A percentile compares a stretch with the other conserved stretches of the same genome.
These are phyloP conservation scores for Xylaria sp. DNA, from an alignment of 2,329 filamentous ascomycete species.

Conservation along the genomic window DNA sequence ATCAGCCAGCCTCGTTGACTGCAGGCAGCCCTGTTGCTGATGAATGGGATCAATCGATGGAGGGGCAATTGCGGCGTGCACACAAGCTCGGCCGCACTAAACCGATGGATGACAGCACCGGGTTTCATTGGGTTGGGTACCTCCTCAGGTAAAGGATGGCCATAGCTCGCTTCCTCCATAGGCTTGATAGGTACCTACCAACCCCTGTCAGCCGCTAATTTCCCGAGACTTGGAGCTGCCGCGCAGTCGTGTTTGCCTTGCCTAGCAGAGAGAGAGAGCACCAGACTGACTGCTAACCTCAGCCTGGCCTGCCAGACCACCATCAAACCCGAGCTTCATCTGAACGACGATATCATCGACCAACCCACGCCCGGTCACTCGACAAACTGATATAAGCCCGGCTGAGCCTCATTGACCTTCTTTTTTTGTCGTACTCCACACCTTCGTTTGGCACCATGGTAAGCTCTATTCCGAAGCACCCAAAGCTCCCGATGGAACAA, in stretches of 20 bases:
- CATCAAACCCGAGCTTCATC: constrained; percentile 16
- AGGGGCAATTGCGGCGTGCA: too few species aligned
- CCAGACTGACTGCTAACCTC: background rate
- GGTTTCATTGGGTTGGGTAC: background rate
- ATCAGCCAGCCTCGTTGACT: constrained; percentile 13
- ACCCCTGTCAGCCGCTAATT: constrained; percentile 11
- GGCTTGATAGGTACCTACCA: background rate
- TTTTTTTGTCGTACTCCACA: constrained; percentile 1
- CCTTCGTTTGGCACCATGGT: constrained; percentile 36
- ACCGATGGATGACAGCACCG: background rate
- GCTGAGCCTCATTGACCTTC: background rate
- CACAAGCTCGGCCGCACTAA: background rate
- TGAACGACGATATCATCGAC: constrained; percentile 16
- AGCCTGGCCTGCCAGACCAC: background rate
- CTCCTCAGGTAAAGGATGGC: background rate
- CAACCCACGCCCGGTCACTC: background rate
- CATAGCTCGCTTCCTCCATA: background rate
- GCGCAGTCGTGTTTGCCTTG: constrained; percentile 32
- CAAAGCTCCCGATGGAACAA: constrained; percentile 24
- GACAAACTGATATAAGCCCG: constrained; percentile 1
- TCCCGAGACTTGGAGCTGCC: constrained; percentile 17
- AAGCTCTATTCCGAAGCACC: constrained; percentile 25
- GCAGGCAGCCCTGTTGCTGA: constrained; percentile 20
- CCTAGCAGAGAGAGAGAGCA: background rate
- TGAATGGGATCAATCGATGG: constrained; percentile 13